Evolutionary conservation across 352 stramenopile genomes (phyloP).

Genomic region (Aphanomyces euteiches): DNA sequence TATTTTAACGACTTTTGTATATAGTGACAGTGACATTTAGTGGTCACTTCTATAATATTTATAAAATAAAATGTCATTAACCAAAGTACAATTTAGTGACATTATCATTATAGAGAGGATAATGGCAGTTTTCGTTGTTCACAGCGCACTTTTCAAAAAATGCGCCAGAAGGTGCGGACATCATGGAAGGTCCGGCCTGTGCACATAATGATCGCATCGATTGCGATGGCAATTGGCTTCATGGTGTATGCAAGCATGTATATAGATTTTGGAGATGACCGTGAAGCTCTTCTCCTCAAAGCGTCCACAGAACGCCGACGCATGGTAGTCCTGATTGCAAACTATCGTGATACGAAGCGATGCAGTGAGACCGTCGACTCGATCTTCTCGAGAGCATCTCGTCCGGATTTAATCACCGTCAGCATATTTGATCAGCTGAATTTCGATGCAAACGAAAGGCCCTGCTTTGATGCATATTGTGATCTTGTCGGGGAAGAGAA

Average conservation of each 20-base stretch:
- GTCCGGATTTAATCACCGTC: slow-evolving; percentile 8
- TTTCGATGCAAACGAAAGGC: slow-evolving; percentile 12
- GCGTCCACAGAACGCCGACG: background rate
- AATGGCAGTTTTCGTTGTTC: background rate
- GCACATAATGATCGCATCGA: too few relatives aligned
- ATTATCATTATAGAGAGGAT: background rate
- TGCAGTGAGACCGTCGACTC: slow-evolving; percentile 19
- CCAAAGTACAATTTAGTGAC: too few relatives aligned
- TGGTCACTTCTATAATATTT: background rate
- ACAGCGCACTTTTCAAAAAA: too few relatives aligned
- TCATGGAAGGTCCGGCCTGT: too few relatives aligned
- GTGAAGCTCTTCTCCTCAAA: too few relatives aligned
- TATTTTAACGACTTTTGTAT: background rate
- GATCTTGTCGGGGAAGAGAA: slow-evolving; percentile 9
- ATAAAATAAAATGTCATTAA: background rate
- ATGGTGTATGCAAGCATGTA: too few relatives aligned
- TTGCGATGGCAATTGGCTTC: too few relatives aligned
- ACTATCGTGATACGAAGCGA: slow-evolving; percentile 12
- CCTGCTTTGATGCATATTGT: slow-evolving; percentile 25
- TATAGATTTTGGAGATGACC: too few relatives aligned
- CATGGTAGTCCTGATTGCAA: slow-evolving; percentile 22
- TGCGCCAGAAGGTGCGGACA: too few relatives aligned
- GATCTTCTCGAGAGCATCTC: background rate
- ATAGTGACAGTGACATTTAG: background rate
- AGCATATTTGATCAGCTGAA: slow-evolving; percentile 25